Percentiles rank a stretch among this genome's conserved stretches.
These are phyloP conservation scores for Acer campestre DNA, from an alignment of 345 rosid genomes.

Conservation along the genomic window DNA sequence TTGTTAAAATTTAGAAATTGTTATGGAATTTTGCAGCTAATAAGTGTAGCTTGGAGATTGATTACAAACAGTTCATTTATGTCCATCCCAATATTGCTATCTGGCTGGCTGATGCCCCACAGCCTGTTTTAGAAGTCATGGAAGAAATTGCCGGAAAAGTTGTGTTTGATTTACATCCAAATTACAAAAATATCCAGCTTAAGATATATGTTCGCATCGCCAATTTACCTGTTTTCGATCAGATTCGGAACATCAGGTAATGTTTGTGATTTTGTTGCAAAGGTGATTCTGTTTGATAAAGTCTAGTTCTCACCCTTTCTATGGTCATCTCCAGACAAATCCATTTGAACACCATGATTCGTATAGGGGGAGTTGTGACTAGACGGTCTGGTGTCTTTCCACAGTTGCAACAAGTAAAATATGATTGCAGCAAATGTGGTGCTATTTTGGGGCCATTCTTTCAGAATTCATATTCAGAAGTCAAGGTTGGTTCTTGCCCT, in stretches of 20 bases:
- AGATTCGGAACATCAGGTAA: conserved; percentile 91
- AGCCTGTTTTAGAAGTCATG: conserved; percentile 96
- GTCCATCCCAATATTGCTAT: conserved; percentile 95
- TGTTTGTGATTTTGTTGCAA: not conserved
- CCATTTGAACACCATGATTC: conserved; percentile 96
- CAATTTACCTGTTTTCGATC: conserved; percentile 92
- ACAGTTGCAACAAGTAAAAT: conserved; percentile 95
- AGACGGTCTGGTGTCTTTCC: conserved; percentile 99
- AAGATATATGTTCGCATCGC: conserved; percentile 86
- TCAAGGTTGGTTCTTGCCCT: conserved; percentile 97
- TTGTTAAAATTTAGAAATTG: not conserved
- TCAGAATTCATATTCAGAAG: conserved; percentile 97
- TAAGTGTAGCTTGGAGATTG: conserved; percentile 88
- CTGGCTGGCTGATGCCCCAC: conserved; percentile 99
- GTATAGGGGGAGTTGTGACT: conserved; percentile 98
- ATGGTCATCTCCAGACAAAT: conserved; percentile 64
- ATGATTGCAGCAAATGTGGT: conserved; percentile 97
- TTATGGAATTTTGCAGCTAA: conserved; percentile 63
- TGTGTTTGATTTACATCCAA: conserved; percentile 86
- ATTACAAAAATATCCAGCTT: conserved; percentile 81
- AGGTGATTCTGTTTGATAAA: not conserved
- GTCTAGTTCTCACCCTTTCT: conserved; percentile 13
- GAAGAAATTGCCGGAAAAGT: conserved; percentile 82
- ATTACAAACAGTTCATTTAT: conserved; percentile 85
- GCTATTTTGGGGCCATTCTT: conserved; percentile 89